phyloP scores from a whole-genome alignment of 1,284 basidiomycete genomes.

The Trichosporon faecale region DNA sequence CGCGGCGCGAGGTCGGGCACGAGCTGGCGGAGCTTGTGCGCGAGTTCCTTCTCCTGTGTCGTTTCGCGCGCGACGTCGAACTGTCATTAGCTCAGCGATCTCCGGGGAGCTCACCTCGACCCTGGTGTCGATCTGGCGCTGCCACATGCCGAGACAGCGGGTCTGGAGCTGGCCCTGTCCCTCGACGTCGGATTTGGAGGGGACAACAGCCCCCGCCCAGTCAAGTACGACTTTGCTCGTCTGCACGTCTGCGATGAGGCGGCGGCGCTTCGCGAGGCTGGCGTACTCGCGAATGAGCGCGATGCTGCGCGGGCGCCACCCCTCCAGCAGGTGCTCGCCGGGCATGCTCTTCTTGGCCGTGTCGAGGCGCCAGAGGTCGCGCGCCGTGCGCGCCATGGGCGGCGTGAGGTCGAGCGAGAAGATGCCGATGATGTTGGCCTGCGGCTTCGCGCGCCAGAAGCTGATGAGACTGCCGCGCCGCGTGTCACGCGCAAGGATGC shows the following conservation, averaged over 20 bases:
- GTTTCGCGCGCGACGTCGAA: constrained; percentile 54
- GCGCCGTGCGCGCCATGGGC: constrained; percentile 76
- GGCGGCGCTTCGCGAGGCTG: constrained; percentile 65
- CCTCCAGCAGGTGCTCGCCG: constrained; percentile 75
- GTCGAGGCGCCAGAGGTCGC: constrained; percentile 90
- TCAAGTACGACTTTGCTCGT: constrained; percentile 72
- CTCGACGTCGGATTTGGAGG: constrained; percentile 58
- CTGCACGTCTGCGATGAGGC: constrained; percentile 79
- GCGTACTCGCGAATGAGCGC: constrained; percentile 82
- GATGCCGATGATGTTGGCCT: constrained; percentile 56
- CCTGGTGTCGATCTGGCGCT: constrained; percentile 70
- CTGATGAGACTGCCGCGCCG: constrained; percentile 70
- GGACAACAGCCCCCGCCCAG: constrained; percentile 32
- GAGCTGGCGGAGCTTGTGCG: constrained; percentile 55
- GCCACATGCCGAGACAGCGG: constrained; percentile 72
- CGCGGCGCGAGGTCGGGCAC: constrained; percentile 51
- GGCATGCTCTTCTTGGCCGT: constrained; percentile 89
- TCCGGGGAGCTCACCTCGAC: constrained; percentile 60
- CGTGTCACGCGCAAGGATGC: constrained; percentile 78
- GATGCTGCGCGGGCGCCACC: constrained; percentile 84
- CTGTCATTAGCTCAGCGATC: constrained; percentile 18
- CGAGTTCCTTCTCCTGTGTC: constrained; percentile 54
- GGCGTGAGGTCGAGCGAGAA: constrained; percentile 79
- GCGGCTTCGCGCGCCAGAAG: constrained; percentile 62
- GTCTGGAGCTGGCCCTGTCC: constrained; percentile 61